Percentiles rank a stretch among this genome's conserved stretches.
Evolutionary conservation across 768 basidiomycete genomes (phyloP).

Genomic region (Leccinum rimulosum): DNA sequence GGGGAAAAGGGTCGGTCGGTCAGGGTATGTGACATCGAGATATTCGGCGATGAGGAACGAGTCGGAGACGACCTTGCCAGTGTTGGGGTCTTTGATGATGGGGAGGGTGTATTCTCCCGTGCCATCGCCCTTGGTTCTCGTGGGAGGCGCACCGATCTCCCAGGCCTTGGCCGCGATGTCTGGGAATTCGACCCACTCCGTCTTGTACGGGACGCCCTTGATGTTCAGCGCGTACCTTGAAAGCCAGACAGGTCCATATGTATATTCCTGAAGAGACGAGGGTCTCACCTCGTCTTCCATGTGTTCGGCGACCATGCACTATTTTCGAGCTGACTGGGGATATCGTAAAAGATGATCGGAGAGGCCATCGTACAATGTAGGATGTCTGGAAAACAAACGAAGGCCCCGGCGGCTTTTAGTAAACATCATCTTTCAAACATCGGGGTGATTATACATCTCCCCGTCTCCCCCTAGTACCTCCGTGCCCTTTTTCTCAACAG

Average conservation of each 20-base stretch:
- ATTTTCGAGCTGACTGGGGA: constrained; percentile 32
- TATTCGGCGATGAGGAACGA: constrained; percentile 42
- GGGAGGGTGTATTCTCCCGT: constrained; percentile 39
- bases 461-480: too few relatives aligned
- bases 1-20: too few relatives aligned
- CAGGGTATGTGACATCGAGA: constrained; percentile 39
- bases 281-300: constrained; percentile 41
- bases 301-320: constrained; percentile 45
- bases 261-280: not conserved
- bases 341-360: constrained; percentile 44
- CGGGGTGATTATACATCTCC: too few relatives aligned
- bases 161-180: constrained; percentile 37
- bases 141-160: constrained; percentile 33
- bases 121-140: constrained; percentile 29
- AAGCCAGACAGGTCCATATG: not conserved
- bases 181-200: constrained; percentile 44
- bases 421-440: too few relatives aligned
- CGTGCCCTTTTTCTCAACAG: too few relatives aligned
- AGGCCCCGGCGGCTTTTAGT: constrained; percentile 2
- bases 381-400: not conserved
- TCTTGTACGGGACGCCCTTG: constrained; percentile 41
- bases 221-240: constrained; percentile 38
- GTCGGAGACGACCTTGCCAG: constrained; percentile 16
- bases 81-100: constrained; percentile 40
- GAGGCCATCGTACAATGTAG: constrained; percentile 19